Base-by-base conservation (phyloP, 1,284 basidiomycete genomes). In the Apiotrichum siamense region DNA sequence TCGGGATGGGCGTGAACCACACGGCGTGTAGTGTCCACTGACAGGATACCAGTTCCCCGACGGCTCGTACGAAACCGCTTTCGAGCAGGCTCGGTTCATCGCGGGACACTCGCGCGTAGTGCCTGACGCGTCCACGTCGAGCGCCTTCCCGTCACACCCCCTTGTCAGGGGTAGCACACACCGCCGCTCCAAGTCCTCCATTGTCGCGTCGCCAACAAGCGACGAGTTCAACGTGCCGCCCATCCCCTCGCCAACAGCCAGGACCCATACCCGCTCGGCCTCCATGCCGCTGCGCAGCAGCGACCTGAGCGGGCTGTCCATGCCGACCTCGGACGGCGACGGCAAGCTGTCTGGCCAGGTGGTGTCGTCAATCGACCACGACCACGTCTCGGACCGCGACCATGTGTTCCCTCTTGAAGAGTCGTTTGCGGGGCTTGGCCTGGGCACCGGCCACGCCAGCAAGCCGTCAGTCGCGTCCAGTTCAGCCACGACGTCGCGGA, bases 1-100 rank as follows among this genome's bases (percentile, higher is more conserved):
- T 38, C 15, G 13, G 11, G 17, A 6, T 3, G 40, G 18, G 15
- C 12, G 4, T 27, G n/a, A 17, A n/a, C n/a, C n/a, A n/a, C n/a
- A n/a, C n/a, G n/a, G n/a, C n/a, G n/a, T n/a, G n/a, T n/a, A n/a
- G n/a, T n/a, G n/a, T n/a, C n/a, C n/a, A n/a, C n/a, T 21, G 25
- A 20, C 6, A 5, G 26, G 40, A 48, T 64, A 13, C 3, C 44
- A 70, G 68, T 72, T 72, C 47, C 70, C 70, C 1, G 70, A 72
- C 42, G 70, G 68, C 10, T 69, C 69, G 1, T 72, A 72, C 46
- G 58, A 54, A 17, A 47, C 50, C 7, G 64, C 63, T 11, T 70
- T 72, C 33, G 58, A 55, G 31, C 43, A 47, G 4, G 59, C 62
- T 29, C 57, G 61, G n/a, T 46, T 59, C 18, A 51, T 60, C 12